phyloP scores from a whole-genome alignment of 2,329 filamentous ascomycete species.

The Alternaria novae-zelandiae region DNA sequence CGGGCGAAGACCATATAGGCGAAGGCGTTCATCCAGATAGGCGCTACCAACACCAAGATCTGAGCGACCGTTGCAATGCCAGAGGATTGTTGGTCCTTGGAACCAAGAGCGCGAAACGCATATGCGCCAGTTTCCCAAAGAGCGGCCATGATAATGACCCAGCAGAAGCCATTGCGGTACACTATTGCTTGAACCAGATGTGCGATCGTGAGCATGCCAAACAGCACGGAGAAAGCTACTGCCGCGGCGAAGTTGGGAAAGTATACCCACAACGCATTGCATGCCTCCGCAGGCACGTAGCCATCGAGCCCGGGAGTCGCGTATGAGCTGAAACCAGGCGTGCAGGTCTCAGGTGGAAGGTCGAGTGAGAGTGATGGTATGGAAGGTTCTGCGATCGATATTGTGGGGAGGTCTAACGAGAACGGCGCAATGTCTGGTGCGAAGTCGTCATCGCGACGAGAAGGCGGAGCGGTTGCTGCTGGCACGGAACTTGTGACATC shows the following conservation, averaged over 20 bases:
- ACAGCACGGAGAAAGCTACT: slow-evolving; percentile 27
- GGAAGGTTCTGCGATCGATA: slow-evolving; percentile 15
- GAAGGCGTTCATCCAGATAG: slow-evolving; percentile 54
- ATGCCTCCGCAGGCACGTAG: slow-evolving; percentile 25
- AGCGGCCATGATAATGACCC: slow-evolving; percentile 53
- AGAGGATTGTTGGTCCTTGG: slow-evolving; percentile 48
- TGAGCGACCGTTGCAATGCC: slow-evolving; percentile 45
- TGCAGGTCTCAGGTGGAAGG: slow-evolving; percentile 21
- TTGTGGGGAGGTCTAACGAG: slow-evolving; percentile 15
- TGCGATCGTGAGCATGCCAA: slow-evolving; percentile 24
- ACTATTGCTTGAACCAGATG: slow-evolving; percentile 25
- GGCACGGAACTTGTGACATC: slow-evolving; percentile 4
- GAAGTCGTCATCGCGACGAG: slow-evolving; percentile 16
- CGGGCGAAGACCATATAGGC: slow-evolving; percentile 50
- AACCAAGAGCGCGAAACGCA: slow-evolving; percentile 49
- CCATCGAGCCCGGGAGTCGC: slow-evolving; percentile 27
- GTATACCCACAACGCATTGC: slow-evolving; percentile 29
- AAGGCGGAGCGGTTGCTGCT: slow-evolving; percentile 7
- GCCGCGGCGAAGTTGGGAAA: slow-evolving; percentile 28
- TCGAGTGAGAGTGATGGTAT: slow-evolving; percentile 14
- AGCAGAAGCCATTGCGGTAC: slow-evolving; percentile 45
- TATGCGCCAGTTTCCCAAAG: slow-evolving; percentile 53
- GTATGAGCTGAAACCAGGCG: slow-evolving; percentile 20
- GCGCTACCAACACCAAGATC: slow-evolving; percentile 55
- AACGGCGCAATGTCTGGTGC: slow-evolving; percentile 16